Base-by-base conservation (phyloP, 2,329 filamentous ascomycete genomes). In the Hysterium pulicare region DNA sequence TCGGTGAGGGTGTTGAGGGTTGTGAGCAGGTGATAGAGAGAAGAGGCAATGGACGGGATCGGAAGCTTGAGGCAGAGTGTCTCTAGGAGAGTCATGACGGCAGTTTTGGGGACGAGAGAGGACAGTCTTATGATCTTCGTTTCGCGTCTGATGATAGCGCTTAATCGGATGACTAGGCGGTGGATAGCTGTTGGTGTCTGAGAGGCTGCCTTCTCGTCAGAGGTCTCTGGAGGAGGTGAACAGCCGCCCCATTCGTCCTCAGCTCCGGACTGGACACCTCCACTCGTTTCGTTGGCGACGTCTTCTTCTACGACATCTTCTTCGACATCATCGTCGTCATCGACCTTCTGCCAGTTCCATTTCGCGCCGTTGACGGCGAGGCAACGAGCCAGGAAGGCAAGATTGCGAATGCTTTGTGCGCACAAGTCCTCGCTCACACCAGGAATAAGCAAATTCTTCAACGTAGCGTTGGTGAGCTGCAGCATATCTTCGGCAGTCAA, bases 1-100 rank as follows among this genome's bases (percentile, higher is more conserved):
- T 96, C 90, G 0, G 90, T 94, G 28, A 98, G 73, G 61, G 93
- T 87, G 60, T 91, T 84, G 5, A 97, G 77, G 0, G 84, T 83
- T 4, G 81, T 71, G 1, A 88, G 73, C 33, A 87, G 73, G 20
- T 74, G 73, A 50, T 82, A 78, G 15, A 94, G 73, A 1, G 82
- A 84, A 0, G 81, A 76, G 1, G 71, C 62, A 7, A 91, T 73
- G 3, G 80, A 72, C 2, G 76, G 69, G 1, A 70, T 59, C 0
- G 82, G 71, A 2, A 87, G 73, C 32, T 82, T 80, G 40, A 76
- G 77, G 51, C 80, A 78, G 10, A 95, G 76, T 0, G 83, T 81
- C 41, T 84, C 81, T 35, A 95, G 71, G 5, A 94, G 80, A 38
- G 84, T 81, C 58, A 95, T 79, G 2, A 86, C 82, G 0, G 86